Conservation (phyloP, 768 basidiomycete species). For the Dacryopinax spathularia region DNA sequence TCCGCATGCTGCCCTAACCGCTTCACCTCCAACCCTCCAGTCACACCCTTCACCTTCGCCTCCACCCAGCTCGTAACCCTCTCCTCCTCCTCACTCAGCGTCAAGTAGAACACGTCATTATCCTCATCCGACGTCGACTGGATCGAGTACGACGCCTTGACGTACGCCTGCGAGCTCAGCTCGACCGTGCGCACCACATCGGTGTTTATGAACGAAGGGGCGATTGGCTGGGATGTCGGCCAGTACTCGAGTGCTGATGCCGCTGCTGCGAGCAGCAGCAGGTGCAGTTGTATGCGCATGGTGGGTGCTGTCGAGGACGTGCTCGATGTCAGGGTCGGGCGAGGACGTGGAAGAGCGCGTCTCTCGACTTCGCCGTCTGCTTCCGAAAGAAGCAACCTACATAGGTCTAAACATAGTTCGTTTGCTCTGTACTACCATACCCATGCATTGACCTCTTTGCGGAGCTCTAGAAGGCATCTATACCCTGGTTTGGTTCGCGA, state of each 20-base stretch:
- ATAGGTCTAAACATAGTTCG: neutral
- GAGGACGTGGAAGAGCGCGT: neutral
- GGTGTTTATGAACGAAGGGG: conserved; percentile 63
- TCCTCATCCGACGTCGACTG: conserved; percentile 46
- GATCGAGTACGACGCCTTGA: conserved; percentile 79
- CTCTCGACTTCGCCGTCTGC: neutral
- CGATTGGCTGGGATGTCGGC: neutral
- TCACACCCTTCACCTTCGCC: conserved; percentile 62
- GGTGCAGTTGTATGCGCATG: neutral
- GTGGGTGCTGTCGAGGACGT: neutral
- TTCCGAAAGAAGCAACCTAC: neutral
- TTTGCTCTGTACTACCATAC: too few species aligned
- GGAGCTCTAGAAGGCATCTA: too few species aligned
- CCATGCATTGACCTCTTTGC: too few species aligned
- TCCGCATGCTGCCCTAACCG: conserved; percentile 36
- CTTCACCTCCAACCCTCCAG: conserved; percentile 36
- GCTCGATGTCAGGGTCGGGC: neutral
- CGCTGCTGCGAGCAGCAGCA: neutral
- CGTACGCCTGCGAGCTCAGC: conserved; percentile 71
- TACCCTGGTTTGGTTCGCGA: too few species aligned
- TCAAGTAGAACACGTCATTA: conserved; percentile 51
- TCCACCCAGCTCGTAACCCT: conserved; percentile 62
- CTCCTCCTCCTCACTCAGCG: conserved; percentile 48
- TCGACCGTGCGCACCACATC: conserved; percentile 80
- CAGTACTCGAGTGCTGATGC: neutral